phyloP scores from a whole-genome alignment of 805 yeast species.

The Teunomyces kruisii region DNA sequence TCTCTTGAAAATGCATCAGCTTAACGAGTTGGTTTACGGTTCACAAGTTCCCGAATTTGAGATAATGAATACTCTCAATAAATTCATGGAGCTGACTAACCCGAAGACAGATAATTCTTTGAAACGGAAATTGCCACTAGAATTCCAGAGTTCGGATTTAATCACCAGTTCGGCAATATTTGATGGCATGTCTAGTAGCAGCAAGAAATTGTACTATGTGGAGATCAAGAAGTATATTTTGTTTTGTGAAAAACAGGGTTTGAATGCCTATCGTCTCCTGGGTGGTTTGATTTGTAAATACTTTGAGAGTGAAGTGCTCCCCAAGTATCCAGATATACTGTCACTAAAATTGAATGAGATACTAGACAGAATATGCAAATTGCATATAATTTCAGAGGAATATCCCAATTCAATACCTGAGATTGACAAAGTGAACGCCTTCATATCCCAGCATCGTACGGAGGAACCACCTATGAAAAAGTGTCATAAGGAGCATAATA shows the following conservation, averaged over 20 bases:
- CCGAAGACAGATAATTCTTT: background rate
- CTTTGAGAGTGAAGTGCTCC: background rate
- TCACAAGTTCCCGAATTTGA: background rate
- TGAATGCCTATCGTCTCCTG: background rate
- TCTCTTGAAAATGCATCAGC: constrained; percentile 3
- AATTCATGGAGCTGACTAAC: background rate
- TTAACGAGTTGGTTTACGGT: constrained; percentile 2
- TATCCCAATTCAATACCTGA: background rate
- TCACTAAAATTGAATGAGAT: background rate
- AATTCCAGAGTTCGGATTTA: background rate
- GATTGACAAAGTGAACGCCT: background rate
- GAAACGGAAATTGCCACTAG: background rate
- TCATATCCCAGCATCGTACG: background rate
- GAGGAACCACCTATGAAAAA: background rate
- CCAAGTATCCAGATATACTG: background rate
- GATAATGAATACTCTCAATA: background rate
- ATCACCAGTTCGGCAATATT: background rate
- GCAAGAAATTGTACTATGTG: background rate
- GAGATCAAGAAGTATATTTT: background rate
- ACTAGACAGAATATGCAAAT: background rate
- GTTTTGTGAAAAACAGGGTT: background rate
- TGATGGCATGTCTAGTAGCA: background rate
- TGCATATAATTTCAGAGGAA: background rate
- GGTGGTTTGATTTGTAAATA: background rate
- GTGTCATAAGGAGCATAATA: background rate